Conservation (phyloP, 352 stramenopile species). For the Nothophytophthora sp. region DNA sequence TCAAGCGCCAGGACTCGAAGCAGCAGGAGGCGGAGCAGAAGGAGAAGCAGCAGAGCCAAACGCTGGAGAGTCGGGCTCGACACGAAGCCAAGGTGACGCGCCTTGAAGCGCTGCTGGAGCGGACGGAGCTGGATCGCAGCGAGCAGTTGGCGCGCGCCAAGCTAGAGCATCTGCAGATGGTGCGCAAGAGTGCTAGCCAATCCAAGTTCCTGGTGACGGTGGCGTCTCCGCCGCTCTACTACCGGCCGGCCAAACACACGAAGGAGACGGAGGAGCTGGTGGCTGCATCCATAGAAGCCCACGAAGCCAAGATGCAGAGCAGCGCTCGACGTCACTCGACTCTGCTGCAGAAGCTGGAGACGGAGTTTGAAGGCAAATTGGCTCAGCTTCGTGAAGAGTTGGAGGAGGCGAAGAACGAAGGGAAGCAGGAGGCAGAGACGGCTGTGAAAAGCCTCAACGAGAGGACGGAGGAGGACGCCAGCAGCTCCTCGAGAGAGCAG, state of each 20-base stretch:
- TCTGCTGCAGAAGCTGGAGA: constrained; percentile 54
- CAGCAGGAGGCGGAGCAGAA: constrained; percentile 65
- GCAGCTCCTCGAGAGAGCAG: too few relatives aligned
- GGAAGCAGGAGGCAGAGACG: constrained; percentile 2
- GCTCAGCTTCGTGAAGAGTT: constrained; percentile 50
- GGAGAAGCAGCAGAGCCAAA: constrained; percentile 66
- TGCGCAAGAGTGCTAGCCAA: constrained; percentile 41
- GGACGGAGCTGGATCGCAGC: constrained; percentile 48
- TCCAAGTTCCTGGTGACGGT: constrained; percentile 74
- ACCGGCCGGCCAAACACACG: constrained; percentile 70
- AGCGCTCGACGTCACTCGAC: constrained; percentile 40
- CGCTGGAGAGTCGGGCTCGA: constrained; percentile 44
- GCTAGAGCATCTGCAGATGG: constrained; percentile 55
- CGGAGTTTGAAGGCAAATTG: constrained; percentile 46
- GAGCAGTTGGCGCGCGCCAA: constrained; percentile 59
- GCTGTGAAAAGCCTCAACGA: constrained; percentile 10
- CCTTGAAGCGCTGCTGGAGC: constrained; percentile 45
- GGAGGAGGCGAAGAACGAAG: constrained; percentile 26
- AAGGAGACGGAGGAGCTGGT: constrained; percentile 80
- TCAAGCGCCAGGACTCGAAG: constrained; percentile 72
- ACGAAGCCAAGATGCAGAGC: constrained; percentile 61
- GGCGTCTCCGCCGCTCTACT: constrained; percentile 69
- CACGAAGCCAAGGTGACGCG: constrained; percentile 32
- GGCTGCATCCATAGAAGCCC: constrained; percentile 63
- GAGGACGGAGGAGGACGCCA: constrained; percentile 23